Percentiles rank a stretch among this genome's conserved stretches.
Evolutionary conservation across 164 flowering plant genomes (phyloP).

Genomic region (Annona squamosa): DNA sequence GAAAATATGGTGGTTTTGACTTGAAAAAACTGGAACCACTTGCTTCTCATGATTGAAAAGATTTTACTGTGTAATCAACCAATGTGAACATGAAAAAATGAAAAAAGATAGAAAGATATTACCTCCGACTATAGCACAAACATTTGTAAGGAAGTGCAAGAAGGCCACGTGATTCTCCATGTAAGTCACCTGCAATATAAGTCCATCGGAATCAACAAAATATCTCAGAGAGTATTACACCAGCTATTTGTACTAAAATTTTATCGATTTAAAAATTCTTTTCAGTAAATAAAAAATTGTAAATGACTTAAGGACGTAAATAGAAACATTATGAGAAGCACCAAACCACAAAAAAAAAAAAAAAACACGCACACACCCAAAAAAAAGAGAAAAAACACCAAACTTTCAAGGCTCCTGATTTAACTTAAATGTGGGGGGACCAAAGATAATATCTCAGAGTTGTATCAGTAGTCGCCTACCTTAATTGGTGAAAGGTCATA

Average conservation of each 20-base stretch:
- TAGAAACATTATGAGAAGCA: neutral
- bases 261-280: neutral
- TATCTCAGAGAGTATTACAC: neutral
- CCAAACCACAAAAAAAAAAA: neutral
- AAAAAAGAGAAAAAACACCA: neutral
- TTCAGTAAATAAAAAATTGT: neutral
- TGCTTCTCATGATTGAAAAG: neutral
- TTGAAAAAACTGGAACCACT: neutral
- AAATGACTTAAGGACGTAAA: neutral
- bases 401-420: neutral
- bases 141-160: slow-evolving; percentile 59
- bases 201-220: neutral
- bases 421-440: neutral
- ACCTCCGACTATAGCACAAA: slow-evolving; percentile 81
- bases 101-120: neutral
- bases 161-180: slow-evolving; percentile 46
- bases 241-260: neutral
- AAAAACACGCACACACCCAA: neutral
- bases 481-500: slow-evolving; percentile 73
- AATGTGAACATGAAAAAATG: no score
- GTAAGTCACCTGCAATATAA: slow-evolving; percentile 41
- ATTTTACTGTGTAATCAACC: no score
- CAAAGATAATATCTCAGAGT: neutral
- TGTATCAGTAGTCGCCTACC: slow-evolving; percentile 25
- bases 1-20: neutral